Base-by-base conservation (phyloP, 2,329 filamentous ascomycete species). In the Fusarium redolens region DNA sequence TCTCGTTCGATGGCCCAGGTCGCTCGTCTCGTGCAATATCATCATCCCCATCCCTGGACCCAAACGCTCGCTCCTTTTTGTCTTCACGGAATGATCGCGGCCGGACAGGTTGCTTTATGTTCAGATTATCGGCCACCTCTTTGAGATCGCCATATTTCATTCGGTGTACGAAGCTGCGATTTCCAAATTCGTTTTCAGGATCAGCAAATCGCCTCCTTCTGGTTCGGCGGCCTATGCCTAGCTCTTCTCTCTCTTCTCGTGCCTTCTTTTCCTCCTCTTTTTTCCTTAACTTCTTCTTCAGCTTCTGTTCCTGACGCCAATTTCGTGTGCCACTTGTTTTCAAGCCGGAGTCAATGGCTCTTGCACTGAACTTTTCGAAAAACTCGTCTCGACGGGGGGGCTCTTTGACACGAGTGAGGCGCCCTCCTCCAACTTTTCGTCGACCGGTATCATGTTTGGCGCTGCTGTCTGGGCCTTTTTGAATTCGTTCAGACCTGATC, bases 131-230 rank as follows among this genome's bases (percentile, higher is more conserved):
- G 3, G 76, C 78, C 30, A 73, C 69, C 18, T 81, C 75, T 52
- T 79, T 81, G 13, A 81, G 71, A 18, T 76, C 73, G 7, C 86
- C 87, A 58, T 84, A 82, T 74, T 88, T 88, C 65, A 88, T 77
- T 74, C 86, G 82, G 61, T 88, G 89, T 4, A 90, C 88, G 20
- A 89, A 68, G 71, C 89, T 91, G 50, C 80, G 84, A 79, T 88
- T 88, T 22, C 88, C 89, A 75, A 89, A 89, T 3, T 77, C 69
- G 22, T 79, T 82, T 4, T 84, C 80, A 1, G 86, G 84, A 65
- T 90, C 85, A 54, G 86, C 80, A 75, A 91, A 90, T 9, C 88
- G 84, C 38, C 86, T 84, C 51, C 82, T 81, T 47, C 88, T 83
- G 10, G 87, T 84, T 75, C 85, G 83, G 7, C 82, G 81, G 20